A percentile compares a stretch with the other conserved stretches of the same genome.
Evolutionary conservation across 73 alveolate species (phyloP).

Genomic region (Paramecium caudatum): DNA sequence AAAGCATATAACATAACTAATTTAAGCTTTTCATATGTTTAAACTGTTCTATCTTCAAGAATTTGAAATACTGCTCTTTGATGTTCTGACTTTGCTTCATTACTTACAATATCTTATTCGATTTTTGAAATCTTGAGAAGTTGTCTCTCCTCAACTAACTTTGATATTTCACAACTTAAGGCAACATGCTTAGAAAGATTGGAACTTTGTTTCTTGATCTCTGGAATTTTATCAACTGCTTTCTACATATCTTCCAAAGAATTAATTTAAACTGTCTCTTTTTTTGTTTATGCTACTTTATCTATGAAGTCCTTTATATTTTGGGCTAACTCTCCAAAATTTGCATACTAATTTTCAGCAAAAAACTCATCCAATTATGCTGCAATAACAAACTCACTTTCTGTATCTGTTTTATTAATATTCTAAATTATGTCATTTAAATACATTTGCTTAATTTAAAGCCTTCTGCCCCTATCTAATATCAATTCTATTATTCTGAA

Average conservation of each 20-base stretch:
- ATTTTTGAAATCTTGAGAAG: constrained; percentile 85
- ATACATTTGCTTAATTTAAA: constrained; percentile 48
- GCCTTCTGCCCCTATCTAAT: constrained; percentile 78
- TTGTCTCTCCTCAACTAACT: constrained; percentile 84
- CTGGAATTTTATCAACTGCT: constrained; percentile 76
- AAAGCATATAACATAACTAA: constrained; percentile 89
- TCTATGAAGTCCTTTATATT: constrained; percentile 86
- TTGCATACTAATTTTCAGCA: constrained; percentile 84
- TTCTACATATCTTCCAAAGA: constrained; percentile 73
- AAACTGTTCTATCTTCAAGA: constrained; percentile 78
- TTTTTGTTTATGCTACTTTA: constrained; percentile 54
- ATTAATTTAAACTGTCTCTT: constrained; percentile 68
- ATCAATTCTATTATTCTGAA: constrained; percentile 96
- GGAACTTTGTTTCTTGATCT: constrained; percentile 56
- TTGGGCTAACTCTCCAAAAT: constrained; percentile 95
- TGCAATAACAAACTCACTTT: constrained; percentile 67
- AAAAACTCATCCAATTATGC: constrained; percentile 80
- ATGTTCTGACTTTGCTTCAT: constrained; percentile 85
- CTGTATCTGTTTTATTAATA: constrained; percentile 68
- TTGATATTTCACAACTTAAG: constrained; percentile 89
- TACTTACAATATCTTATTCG: constrained; percentile 93
- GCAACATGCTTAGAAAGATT: constrained; percentile 96
- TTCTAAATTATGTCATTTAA: not conserved
- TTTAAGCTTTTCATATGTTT: constrained; percentile 87
- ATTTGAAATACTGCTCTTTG: constrained; percentile 68